Base-by-base conservation (phyloP, 2,329 filamentous ascomycete genomes). In the Rhexocercosporidium sp. region DNA sequence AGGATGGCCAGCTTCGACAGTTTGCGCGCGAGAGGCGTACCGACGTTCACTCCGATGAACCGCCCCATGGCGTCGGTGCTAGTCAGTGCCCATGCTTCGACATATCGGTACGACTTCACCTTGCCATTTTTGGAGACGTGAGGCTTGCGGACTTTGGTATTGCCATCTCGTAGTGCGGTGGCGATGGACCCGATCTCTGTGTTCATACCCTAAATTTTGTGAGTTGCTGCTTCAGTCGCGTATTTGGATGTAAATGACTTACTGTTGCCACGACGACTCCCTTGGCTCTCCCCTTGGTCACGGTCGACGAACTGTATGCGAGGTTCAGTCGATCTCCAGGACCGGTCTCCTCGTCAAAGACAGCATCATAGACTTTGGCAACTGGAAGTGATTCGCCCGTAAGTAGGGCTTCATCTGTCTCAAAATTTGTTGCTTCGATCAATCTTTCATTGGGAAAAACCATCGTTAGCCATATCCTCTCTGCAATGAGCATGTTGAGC, bases 111-210 rank as follows among this genome's bases (percentile, higher is more conserved):
- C 60, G 84, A 82, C 70, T 82, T 81, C 4, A 82, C 82, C 65
- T 79, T 78, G 51, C 84, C 85, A 64, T 83, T 81, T 44, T 81
- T 81, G 78, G 82, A 83, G 44, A 85, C 82, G 0, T 76, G 78
- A 7, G 83, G 80, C 34, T 75, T 77, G 46, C 46, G 46, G n/a
- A 20, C n/a, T 72, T 78, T 83, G 59, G 78, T 82, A 41, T 84
- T 82, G 63, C 82, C 83, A 25, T 84, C 82, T 54, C 86, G 84
- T 25, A 91, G 84, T 44, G 86, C 80, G 66, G 81, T 81, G 1
- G 89, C 89, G 67, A 92, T 92, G 47, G 86, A 85, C 41, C 88
- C 88, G 59, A 90, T 87, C 75, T 89, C 87, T 34, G 86, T 89
- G 70, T 81, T 79, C 82, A 87, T 87, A 20, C 82, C 88, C 20